phyloP scores from a whole-genome alignment of 202 grass and related monocot species.

The Panicum hallii region DNA sequence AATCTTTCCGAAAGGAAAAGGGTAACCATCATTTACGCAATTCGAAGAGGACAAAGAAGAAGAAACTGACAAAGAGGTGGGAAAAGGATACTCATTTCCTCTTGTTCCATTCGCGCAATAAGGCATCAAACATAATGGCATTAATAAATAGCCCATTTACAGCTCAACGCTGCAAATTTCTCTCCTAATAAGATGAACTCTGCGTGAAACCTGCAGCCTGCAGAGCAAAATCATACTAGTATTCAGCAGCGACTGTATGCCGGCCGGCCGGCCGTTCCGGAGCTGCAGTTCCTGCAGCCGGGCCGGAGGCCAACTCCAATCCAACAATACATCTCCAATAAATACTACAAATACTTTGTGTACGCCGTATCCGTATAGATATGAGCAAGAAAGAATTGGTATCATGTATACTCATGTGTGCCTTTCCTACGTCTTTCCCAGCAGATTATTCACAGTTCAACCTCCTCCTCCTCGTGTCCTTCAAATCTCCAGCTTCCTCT shows the following conservation, averaged over 20 bases:
- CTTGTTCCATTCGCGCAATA: slow-evolving; percentile 7
- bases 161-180: background rate
- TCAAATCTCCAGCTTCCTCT: background rate
- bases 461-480: background rate
- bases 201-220: background rate
- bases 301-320: slow-evolving; percentile 35
- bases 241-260: background rate
- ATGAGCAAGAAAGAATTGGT: slow-evolving; percentile 32
- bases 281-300: slow-evolving; percentile 68
- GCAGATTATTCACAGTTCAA: slow-evolving; percentile 56
- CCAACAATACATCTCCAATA: slow-evolving; percentile 36
- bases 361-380: slow-evolving; percentile 36
- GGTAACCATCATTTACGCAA: too few relatives aligned
- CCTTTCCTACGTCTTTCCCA: background rate
- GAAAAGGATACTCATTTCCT: slow-evolving; percentile 31
- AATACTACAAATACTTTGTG: background rate
- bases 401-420: background rate
- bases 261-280: background rate
- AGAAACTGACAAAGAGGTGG: background rate
- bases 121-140: background rate
- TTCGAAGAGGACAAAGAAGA: background rate
- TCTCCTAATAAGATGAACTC: too few relatives aligned
- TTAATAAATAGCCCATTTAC: slow-evolving; percentile 5
- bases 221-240: slow-evolving; percentile 36
- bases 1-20: background rate